Percentiles rank a stretch among this genome's conserved stretches.
phyloP scores from a whole-genome alignment of 495 filamentous ascomycete genomes.

The Cudoniella acicularis region DNA sequence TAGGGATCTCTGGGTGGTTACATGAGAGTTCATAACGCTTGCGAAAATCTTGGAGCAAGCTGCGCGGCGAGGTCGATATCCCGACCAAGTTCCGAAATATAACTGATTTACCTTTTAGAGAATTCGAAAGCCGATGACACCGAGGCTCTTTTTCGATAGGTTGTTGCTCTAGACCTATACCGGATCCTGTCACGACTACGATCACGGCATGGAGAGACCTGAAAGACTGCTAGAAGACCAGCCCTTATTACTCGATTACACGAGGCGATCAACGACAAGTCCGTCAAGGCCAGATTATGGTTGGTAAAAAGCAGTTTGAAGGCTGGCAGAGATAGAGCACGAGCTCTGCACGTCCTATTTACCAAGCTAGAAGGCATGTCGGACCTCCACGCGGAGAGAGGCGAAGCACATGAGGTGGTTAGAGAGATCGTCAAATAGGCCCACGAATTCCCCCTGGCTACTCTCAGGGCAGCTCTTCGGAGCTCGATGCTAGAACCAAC shows the following conservation, averaged over 20 bases:
- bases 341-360: slow-evolving; percentile 12
- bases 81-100: too few species aligned
- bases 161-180: slow-evolving; percentile 6
- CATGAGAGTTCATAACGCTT: slow-evolving; percentile 25
- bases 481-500: slow-evolving; percentile 12
- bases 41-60: slow-evolving; percentile 24
- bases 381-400: not conserved
- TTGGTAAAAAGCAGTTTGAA: not conserved
- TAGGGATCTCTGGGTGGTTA: slow-evolving; percentile 16
- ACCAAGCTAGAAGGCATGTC: slow-evolving; percentile 10
- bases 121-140: slow-evolving; percentile 10
- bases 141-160: slow-evolving; percentile 6
- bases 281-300: not conserved
- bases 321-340: slow-evolving; percentile 1
- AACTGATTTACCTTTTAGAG: not conserved
- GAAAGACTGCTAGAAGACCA: slow-evolving; percentile 12
- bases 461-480: slow-evolving; percentile 4
- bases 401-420: not conserved
- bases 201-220: slow-evolving; percentile 13
- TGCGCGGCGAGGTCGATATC: slow-evolving; percentile 24
- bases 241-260: slow-evolving; percentile 9
- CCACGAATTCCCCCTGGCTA: slow-evolving; percentile 1
- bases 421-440: slow-evolving; percentile 6
- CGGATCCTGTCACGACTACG: slow-evolving; percentile 19
- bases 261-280: slow-evolving; percentile 1